Evolutionary conservation across 2,329 filamentous ascomycete genomes (phyloP).

Genomic region (Coleophoma eucalyptorum): DNA sequence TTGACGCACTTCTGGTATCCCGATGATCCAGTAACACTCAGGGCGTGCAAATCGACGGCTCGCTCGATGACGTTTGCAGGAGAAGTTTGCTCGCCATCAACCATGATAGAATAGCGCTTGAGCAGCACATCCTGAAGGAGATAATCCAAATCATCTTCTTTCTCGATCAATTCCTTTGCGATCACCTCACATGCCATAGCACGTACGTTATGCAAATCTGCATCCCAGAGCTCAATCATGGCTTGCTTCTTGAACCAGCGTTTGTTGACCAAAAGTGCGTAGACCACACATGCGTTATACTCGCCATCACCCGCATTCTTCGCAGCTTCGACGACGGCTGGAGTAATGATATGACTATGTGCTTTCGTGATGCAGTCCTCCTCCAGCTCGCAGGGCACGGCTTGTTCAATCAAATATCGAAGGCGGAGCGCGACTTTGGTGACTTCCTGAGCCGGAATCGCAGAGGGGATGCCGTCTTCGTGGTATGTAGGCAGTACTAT

Average conservation of each 20-base stretch:
- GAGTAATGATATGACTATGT: slow-evolving; percentile 83
- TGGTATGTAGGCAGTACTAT: slow-evolving; percentile 64
- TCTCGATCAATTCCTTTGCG: slow-evolving; percentile 85
- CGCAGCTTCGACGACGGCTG: slow-evolving; percentile 74
- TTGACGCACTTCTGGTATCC: slow-evolving; percentile 91
- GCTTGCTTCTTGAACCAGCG: slow-evolving; percentile 79
- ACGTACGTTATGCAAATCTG: slow-evolving; percentile 74
- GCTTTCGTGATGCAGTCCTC: slow-evolving; percentile 69
- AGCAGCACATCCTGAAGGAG: slow-evolving; percentile 79
- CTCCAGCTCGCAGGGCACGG: slow-evolving; percentile 86
- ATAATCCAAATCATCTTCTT: slow-evolving; percentile 73
- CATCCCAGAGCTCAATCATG: slow-evolving; percentile 82
- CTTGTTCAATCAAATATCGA: slow-evolving; percentile 85
- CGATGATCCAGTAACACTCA: slow-evolving; percentile 83
- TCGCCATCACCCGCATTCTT: slow-evolving; percentile 76
- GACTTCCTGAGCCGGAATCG: slow-evolving; percentile 73
- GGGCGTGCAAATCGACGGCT: slow-evolving; percentile 86
- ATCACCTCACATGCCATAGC: slow-evolving; percentile 86
- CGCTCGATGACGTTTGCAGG: slow-evolving; percentile 90
- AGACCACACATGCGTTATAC: slow-evolving; percentile 68
- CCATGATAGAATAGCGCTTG: slow-evolving; percentile 80
- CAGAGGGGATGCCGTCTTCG: slow-evolving; percentile 55
- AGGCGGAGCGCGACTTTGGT: slow-evolving; percentile 87
- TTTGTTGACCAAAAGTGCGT: slow-evolving; percentile 34
- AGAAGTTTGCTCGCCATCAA: slow-evolving; percentile 65